Percentiles rank a stretch among this genome's conserved stretches.
Conservation (phyloP, 73 alveolate species). For the Urostyla sp. region DNA sequence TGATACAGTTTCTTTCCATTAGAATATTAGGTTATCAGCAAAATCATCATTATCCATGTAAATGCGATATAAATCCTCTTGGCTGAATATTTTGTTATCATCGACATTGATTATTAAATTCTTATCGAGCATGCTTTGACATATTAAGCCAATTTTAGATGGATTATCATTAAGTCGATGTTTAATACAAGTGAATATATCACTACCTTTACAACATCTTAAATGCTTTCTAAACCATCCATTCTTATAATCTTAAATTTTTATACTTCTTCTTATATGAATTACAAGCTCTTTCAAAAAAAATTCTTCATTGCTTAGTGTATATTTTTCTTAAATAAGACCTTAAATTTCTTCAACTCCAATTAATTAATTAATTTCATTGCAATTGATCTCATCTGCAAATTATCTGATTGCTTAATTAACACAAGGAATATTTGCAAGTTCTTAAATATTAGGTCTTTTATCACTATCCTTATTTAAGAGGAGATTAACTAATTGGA, state of each 20-base stretch:
- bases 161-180: slow-evolving; percentile 25
- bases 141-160: slow-evolving; percentile 31
- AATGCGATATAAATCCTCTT: slow-evolving; percentile 32
- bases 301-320: too few species aligned
- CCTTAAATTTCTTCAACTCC: too few species aligned
- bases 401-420: slow-evolving; percentile 73
- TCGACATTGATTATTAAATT: slow-evolving; percentile 55
- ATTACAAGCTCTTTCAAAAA: slow-evolving; percentile 46
- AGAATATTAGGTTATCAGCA: slow-evolving; percentile 62
- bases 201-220: slow-evolving; percentile 60
- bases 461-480: slow-evolving; percentile 86
- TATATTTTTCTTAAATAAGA: too few species aligned
- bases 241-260: slow-evolving; percentile 49
- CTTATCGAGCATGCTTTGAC: slow-evolving; percentile 65
- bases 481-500: slow-evolving; percentile 65
- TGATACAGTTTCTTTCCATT: slow-evolving; percentile 60
- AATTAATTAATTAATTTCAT: too few species aligned
- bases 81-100: slow-evolving; percentile 12
- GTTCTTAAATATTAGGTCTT: slow-evolving; percentile 93
- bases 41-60: slow-evolving; percentile 69
- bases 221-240: slow-evolving; percentile 70
- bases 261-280: slow-evolving; percentile 53
- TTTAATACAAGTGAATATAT: slow-evolving; percentile 41
- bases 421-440: slow-evolving; percentile 79
- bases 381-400: slow-evolving; percentile 62